Conservation (phyloP, 768 basidiomycete genomes). For the Roridomyces roridus region DNA sequence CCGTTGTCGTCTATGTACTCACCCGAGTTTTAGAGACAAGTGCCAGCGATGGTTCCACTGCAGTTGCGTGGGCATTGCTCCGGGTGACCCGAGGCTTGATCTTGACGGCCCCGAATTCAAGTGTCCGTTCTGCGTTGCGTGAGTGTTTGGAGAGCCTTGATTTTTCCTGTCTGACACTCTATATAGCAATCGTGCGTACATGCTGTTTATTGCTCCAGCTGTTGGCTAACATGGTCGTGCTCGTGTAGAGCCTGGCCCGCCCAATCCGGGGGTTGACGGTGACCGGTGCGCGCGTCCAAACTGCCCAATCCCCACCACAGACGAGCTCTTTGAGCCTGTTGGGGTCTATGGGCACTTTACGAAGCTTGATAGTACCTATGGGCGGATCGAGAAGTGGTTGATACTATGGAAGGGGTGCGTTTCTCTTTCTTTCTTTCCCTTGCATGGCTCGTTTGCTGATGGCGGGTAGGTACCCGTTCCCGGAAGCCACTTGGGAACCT, state of each 20-base stretch:
- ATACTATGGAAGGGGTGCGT: conserved; percentile 19
- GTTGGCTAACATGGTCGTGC: background rate
- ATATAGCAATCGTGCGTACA: conserved; percentile 5
- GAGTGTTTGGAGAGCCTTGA: background rate
- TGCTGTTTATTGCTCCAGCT: background rate
- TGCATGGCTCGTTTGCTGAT: too few relatives aligned
- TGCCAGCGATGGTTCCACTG: conserved; percentile 17
- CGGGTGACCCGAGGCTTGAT: conserved; percentile 7
- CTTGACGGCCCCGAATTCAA: background rate
- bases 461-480: too few relatives aligned
- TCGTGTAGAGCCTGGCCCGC: background rate
- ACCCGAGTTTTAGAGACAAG: background rate
- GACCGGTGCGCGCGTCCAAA: conserved; percentile 5
- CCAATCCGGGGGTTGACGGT: background rate
- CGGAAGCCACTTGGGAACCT: too few relatives aligned
- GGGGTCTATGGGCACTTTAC: conserved; percentile 7
- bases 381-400: conserved; percentile 6
- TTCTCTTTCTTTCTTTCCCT: background rate
- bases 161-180: background rate
- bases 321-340: background rate
- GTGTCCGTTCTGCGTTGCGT: conserved; percentile 17
- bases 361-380: conserved; percentile 1
- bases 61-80: conserved; percentile 2
- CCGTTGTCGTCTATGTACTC: background rate
- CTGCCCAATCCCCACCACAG: background rate